Conservation (phyloP, 2,329 filamentous ascomycete genomes). For the Alternaria sp. region DNA sequence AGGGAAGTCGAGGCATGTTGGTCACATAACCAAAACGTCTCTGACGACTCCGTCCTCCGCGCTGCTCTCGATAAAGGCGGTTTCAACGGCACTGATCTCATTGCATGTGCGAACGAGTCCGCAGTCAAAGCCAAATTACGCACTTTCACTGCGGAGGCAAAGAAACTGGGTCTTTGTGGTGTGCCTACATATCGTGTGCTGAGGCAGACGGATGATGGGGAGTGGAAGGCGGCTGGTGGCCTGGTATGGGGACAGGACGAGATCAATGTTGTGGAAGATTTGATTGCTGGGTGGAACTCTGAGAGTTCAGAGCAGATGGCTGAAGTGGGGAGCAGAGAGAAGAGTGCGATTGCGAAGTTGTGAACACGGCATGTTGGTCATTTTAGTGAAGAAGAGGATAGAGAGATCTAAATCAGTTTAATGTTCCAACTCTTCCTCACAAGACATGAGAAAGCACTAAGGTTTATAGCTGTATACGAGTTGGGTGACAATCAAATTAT, state of each 20-base stretch:
- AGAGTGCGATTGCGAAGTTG: slow-evolving; percentile 10
- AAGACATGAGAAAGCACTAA: not conserved
- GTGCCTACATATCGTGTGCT: slow-evolving; percentile 47
- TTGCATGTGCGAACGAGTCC: slow-evolving; percentile 38
- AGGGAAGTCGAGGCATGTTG: slow-evolving; percentile 44
- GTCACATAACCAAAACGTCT: slow-evolving; percentile 43
- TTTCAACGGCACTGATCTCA: slow-evolving; percentile 35
- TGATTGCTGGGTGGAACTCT: slow-evolving; percentile 46
- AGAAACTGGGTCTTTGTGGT: slow-evolving; percentile 43
- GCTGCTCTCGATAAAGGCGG: slow-evolving; percentile 40
- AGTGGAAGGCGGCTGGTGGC: slow-evolving; percentile 34
- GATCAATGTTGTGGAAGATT: slow-evolving; percentile 44
- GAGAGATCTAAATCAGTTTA: not conserved
- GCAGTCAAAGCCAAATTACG: slow-evolving; percentile 39
- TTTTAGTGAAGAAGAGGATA: not conserved
- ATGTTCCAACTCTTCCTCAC: not conserved
- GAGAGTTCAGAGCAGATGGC: slow-evolving; percentile 18
- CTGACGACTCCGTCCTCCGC: slow-evolving; percentile 37
- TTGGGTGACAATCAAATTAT: not conserved
- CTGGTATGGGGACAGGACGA: slow-evolving; percentile 50
- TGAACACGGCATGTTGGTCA: not conserved
- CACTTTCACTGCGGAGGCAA: slow-evolving; percentile 43
- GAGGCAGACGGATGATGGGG: slow-evolving; percentile 15
- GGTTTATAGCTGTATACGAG: not conserved
- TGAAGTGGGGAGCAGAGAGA: slow-evolving; percentile 16